Percentiles rank a stretch among this genome's conserved stretches.
Conservation (phyloP, 2,329 filamentous ascomycete genomes). For the Dendrostoma leiphaemia region DNA sequence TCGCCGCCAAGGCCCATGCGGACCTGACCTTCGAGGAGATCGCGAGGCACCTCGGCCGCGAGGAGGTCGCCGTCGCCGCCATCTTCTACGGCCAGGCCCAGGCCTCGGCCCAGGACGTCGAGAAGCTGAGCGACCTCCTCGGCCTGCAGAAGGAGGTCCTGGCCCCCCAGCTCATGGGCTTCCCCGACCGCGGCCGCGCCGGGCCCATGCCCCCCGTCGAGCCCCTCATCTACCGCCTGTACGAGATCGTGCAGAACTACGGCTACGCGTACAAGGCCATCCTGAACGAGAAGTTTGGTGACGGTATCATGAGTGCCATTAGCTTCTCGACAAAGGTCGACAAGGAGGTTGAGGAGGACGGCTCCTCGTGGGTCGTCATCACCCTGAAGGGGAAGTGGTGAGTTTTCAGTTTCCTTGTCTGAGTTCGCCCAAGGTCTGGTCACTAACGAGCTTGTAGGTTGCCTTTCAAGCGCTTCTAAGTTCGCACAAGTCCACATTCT, state of each 20-base stretch:
- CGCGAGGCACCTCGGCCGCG: conserved; percentile 68
- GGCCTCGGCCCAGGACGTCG: conserved; percentile 49
- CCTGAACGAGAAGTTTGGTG: conserved; percentile 90
- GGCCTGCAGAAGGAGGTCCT: conserved; percentile 52
- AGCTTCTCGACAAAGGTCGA: conserved; percentile 87
- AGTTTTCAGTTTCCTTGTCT: no score
- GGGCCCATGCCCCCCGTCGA: conserved; percentile 83
- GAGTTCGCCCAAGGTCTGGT: not conserved
- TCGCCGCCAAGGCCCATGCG: conserved; percentile 75
- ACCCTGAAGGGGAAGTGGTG: conserved; percentile 82
- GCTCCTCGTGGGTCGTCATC: conserved; percentile 80
- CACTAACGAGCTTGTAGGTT: conserved; percentile 27
- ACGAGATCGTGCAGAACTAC: conserved; percentile 95
- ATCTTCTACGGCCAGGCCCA: conserved; percentile 78
- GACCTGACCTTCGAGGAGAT: conserved; percentile 78
- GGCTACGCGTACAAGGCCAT: conserved; percentile 95
- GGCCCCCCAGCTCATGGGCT: conserved; percentile 63
- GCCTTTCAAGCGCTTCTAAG: conserved; percentile 35
- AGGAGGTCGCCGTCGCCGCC: conserved; percentile 81
- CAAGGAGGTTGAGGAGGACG: conserved; percentile 86
- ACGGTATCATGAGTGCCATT: conserved; percentile 97
- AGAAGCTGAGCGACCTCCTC: conserved; percentile 57
- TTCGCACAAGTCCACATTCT: no score
- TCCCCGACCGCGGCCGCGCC: conserved; percentile 76
- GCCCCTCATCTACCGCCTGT: conserved; percentile 84